These are phyloP conservation scores for Trichoderma harzianum DNA, from an alignment of 2,329 filamentous ascomycete species.

Conservation along the genomic window DNA sequence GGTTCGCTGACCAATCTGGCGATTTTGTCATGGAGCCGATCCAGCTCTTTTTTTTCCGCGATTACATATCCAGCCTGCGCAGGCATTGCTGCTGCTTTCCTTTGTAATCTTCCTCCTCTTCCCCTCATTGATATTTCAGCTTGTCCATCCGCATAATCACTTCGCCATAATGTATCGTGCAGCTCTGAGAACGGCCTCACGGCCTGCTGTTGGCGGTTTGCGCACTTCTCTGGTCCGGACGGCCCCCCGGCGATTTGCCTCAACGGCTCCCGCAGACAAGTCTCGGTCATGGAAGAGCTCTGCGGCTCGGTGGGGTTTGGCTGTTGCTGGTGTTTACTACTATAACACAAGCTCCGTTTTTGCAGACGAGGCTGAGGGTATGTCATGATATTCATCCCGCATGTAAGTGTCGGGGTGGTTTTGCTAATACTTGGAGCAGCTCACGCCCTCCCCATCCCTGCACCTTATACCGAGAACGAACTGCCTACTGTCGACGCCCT, in stretches of 20 bases:
- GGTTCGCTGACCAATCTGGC: slow-evolving; percentile 20
- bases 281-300: slow-evolving; percentile 80
- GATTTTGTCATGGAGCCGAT: slow-evolving; percentile 12
- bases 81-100: background rate
- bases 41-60: slow-evolving; percentile 11
- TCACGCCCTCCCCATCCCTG: slow-evolving; percentile 39
- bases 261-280: slow-evolving; percentile 58
- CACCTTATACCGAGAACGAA: slow-evolving; percentile 54
- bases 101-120: background rate
- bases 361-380: slow-evolving; percentile 76
- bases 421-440: slow-evolving; percentile 22
- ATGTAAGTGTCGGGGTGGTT: background rate
- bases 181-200: slow-evolving; percentile 47
- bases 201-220: slow-evolving; percentile 41
- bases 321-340: slow-evolving; percentile 77
- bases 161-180: slow-evolving; percentile 49
- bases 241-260: slow-evolving; percentile 49
- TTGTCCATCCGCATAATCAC: background rate
- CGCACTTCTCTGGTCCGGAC: slow-evolving; percentile 39
- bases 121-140: slow-evolving; percentile 7
- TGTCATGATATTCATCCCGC: slow-evolving; percentile 30
- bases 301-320: slow-evolving; percentile 69
- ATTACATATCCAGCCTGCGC: slow-evolving; percentile 9
- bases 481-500: slow-evolving; percentile 65
- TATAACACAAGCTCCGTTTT: slow-evolving; percentile 90